A percentile compares a stretch with the other conserved stretches of the same genome.
Conservation (phyloP, 192 early-diverging fungal species). For the Pilaira anomala region DNA sequence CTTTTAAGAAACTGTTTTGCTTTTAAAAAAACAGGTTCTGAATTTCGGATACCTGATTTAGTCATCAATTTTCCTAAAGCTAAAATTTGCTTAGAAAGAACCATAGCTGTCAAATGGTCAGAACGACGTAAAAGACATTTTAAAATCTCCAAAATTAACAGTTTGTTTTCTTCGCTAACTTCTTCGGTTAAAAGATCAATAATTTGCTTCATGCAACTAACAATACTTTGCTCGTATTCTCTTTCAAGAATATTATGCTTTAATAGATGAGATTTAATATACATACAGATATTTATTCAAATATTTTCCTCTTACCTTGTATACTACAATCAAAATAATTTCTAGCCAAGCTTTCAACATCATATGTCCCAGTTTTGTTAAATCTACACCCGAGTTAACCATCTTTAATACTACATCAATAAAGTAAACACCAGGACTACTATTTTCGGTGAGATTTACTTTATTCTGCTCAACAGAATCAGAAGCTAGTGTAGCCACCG, state of each 20-base stretch:
- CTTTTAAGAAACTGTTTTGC: constrained; percentile 51
- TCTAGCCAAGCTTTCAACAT: constrained; percentile 56
- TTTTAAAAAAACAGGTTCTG: constrained; percentile 45
- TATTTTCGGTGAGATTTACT: constrained; percentile 28
- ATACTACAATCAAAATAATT: constrained; percentile 52
- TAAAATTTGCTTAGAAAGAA: constrained; percentile 57
- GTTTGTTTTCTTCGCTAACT: constrained; percentile 55
- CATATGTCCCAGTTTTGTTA: constrained; percentile 41
- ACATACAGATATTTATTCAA: not conserved
- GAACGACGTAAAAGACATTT: constrained; percentile 49
- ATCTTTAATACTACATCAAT: constrained; percentile 54
- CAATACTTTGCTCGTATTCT: constrained; percentile 36
- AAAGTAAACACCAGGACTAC: constrained; percentile 45
- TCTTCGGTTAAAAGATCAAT: constrained; percentile 40
- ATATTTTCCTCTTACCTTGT: constrained; percentile 42
- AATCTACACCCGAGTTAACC: constrained; percentile 47
- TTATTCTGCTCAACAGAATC: constrained; percentile 27
- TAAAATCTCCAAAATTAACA: constrained; percentile 50
- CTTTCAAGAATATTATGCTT: constrained; percentile 43
- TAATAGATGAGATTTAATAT: not conserved
- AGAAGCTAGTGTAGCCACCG: constrained; percentile 24
- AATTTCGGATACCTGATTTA: constrained; percentile 38
- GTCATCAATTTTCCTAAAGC: constrained; percentile 55
- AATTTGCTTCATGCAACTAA: constrained; percentile 39
- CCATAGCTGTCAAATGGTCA: constrained; percentile 51